Evolutionary conservation across 495 filamentous ascomycete genomes (phyloP).

Genomic region (Penicillium diatomitis): DNA sequence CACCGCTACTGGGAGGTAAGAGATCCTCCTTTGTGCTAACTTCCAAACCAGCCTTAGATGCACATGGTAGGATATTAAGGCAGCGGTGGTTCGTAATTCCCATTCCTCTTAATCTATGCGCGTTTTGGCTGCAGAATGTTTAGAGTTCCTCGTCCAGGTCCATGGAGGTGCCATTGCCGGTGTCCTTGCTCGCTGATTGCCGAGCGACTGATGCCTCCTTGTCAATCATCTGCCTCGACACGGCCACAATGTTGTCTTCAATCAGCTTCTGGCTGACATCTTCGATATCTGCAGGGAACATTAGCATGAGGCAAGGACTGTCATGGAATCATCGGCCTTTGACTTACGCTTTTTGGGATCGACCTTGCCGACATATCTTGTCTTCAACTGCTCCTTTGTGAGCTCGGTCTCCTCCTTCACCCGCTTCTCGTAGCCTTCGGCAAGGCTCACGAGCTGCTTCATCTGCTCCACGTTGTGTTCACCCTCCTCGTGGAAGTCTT

Average conservation of each 20-base stretch:
- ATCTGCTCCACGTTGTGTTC: constrained; percentile 75
- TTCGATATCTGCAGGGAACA: constrained; percentile 57
- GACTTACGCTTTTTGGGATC: constrained; percentile 92
- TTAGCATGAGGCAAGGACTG: constrained; percentile 14
- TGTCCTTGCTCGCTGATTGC: constrained; percentile 39
- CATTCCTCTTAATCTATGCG: constrained; percentile 1
- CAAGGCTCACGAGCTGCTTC: constrained; percentile 75
- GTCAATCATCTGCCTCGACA: constrained; percentile 97
- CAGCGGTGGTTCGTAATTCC: constrained; percentile 5
- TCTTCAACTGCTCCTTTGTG: constrained; percentile 96
- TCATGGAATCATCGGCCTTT: neutral
- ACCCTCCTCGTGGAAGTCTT: constrained; percentile 82
- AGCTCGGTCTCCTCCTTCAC: constrained; percentile 97
- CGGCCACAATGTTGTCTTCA: constrained; percentile 96
- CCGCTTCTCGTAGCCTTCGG: constrained; percentile 95
- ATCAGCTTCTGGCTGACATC: constrained; percentile 92
- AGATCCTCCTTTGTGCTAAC: no score
- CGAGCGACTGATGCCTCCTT: constrained; percentile 78
- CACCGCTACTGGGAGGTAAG: no score
- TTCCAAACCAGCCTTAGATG: no score
- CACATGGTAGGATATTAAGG: neutral
- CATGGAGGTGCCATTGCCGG: constrained; percentile 47
- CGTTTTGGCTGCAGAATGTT: constrained; percentile 13
- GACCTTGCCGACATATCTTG: constrained; percentile 95
- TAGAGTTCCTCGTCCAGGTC: constrained; percentile 53